Conservation (phyloP, 2,329 filamentous ascomycete genomes). For the Stachybotrys chartarum region DNA sequence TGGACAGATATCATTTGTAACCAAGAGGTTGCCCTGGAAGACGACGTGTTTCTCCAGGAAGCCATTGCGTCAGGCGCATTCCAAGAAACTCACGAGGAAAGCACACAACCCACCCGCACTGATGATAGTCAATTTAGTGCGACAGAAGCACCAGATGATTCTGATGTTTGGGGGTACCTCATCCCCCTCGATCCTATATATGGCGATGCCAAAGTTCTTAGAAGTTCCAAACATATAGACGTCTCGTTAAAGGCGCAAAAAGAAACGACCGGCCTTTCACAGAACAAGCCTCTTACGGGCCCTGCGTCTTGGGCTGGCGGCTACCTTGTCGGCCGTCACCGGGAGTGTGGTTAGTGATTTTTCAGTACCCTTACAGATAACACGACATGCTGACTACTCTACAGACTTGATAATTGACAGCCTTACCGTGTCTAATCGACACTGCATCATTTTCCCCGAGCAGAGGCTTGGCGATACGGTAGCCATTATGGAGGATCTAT, state of each 20-base stretch:
- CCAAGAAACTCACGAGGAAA: not conserved
- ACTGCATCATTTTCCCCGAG: no score
- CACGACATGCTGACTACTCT: not conserved
- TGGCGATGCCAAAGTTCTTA: not conserved
- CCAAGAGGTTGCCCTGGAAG: not conserved
- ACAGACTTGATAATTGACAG: no score
- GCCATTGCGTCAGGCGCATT: not conserved
- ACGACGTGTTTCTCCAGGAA: not conserved
- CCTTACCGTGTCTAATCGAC: no score
- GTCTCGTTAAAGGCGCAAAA: no score
- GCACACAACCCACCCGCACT: not conserved
- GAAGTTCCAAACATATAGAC: constrained; percentile 20
- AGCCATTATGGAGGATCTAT: no score
- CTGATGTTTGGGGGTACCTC: not conserved
- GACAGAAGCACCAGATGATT: not conserved
- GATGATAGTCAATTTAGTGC: not conserved
- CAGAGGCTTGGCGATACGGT: no score
- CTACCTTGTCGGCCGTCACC: no score
- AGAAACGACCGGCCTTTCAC: no score
- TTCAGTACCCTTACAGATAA: no score
- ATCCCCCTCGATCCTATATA: not conserved
- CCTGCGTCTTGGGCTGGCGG: no score
- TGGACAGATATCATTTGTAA: not conserved
- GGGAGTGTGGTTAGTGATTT: constrained; percentile 1
- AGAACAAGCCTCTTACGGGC: no score